phyloP scores from a whole-genome alignment of 306 rosid genomes.

The Fragaria vesca region DNA sequence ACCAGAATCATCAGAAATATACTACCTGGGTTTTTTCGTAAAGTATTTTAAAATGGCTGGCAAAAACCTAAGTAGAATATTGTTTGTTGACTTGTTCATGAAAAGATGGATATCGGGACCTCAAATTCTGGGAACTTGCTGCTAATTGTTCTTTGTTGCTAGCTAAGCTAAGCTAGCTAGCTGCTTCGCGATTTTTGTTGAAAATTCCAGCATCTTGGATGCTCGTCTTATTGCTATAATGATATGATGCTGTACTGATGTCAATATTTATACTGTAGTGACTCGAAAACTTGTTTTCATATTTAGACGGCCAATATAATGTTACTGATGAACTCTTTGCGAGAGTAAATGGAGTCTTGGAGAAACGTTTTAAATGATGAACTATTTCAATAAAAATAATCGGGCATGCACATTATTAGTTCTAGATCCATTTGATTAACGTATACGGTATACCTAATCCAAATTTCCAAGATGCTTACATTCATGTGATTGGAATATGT shows the following conservation, averaged over 20 bases:
- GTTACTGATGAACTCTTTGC: not conserved
- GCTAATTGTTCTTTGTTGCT: conserved; percentile 1
- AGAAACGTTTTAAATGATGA: not conserved
- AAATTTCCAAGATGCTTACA: not conserved
- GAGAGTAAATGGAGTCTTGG: not conserved
- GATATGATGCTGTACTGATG: not conserved
- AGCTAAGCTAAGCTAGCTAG: not conserved
- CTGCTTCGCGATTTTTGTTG: not conserved
- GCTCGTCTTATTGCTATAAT: not conserved
- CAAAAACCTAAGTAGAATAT: not conserved
- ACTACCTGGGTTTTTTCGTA: not conserved
- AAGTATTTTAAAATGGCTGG: not conserved
- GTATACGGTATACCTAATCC: not conserved
- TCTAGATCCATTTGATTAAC: not conserved
- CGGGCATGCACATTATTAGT: not conserved
- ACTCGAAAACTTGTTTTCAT: not conserved
- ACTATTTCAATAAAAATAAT: no score
- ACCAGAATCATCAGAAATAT: conserved; percentile 15
- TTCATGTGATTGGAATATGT: not conserved
- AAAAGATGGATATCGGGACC: conserved; percentile 2
- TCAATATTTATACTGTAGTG: not conserved
- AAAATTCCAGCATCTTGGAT: not conserved
- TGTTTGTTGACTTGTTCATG: conserved; percentile 23
- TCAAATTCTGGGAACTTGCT: conserved; percentile 23
- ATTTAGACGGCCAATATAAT: not conserved